Conservation (phyloP, 345 rosid genomes). For the Eucalyptus microcorys region DNA sequence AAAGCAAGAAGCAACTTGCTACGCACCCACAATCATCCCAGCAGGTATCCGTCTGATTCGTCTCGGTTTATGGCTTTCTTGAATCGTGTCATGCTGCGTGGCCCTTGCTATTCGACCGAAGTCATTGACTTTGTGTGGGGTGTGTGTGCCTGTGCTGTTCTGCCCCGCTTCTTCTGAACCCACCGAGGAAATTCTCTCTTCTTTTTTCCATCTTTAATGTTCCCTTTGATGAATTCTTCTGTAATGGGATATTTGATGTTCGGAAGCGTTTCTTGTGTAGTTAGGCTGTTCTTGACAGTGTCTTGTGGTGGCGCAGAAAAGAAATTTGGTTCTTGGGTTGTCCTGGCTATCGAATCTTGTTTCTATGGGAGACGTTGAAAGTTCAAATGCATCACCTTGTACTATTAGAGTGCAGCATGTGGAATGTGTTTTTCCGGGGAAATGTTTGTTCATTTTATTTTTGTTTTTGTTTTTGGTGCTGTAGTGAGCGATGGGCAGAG, state of each 20-base stretch:
- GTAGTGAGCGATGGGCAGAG: conserved; percentile 13
- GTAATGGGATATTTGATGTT: not conserved
- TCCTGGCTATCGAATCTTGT: not conserved
- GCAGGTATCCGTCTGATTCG: not conserved
- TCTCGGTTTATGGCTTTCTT: not conserved
- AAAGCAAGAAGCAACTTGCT: not conserved
- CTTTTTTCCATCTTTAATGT: not conserved
- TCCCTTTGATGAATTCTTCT: not conserved
- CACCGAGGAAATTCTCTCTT: not conserved
- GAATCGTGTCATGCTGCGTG: not conserved
- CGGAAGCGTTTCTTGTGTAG: not conserved
- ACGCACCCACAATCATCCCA: not conserved
- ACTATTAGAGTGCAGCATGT: not conserved
- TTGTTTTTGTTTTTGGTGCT: not conserved
- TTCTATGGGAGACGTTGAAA: not conserved
- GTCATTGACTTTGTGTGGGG: not conserved
- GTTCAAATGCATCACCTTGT: not conserved
- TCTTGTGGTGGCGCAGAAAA: not conserved
- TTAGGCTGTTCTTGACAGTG: not conserved
- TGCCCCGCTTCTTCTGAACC: not conserved
- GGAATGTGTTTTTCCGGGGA: not conserved
- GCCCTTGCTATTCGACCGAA: not conserved
- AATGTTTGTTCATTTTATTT: not conserved
- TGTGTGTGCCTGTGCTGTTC: not conserved
- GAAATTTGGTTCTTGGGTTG: not conserved